Conservation (phyloP, 257 asterid genomes). For the Lantana camara region DNA sequence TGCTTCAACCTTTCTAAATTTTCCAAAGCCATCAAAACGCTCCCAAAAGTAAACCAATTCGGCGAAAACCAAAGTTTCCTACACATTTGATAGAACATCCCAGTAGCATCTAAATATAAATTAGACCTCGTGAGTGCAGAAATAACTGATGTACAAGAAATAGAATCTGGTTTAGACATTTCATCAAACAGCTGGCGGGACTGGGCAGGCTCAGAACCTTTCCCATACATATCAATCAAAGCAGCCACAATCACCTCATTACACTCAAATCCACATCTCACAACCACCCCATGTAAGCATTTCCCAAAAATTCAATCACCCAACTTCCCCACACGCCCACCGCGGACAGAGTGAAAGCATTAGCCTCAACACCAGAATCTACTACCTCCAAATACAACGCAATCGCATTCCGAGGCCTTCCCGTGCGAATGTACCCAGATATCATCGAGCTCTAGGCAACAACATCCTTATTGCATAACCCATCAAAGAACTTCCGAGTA, state of each 20-base stretch:
- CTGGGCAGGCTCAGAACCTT: no score
- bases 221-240: no score
- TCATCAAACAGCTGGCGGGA: no score
- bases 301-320: slow-evolving; percentile 45
- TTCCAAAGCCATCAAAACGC: slow-evolving; percentile 73
- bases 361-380: slow-evolving; percentile 51
- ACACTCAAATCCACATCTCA: slow-evolving; percentile 76
- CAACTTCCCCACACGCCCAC: slow-evolving; percentile 64
- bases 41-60: slow-evolving; percentile 75
- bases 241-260: no score
- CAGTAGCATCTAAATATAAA: slow-evolving; percentile 58
- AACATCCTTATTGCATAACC: slow-evolving; percentile 62
- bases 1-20: slow-evolving; percentile 70
- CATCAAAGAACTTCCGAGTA: slow-evolving; percentile 52
- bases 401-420: slow-evolving; percentile 49
- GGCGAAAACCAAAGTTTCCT: slow-evolving; percentile 43
- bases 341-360: slow-evolving; percentile 69
- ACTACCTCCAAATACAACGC: slow-evolving; percentile 50
- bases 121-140: no score
- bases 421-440: slow-evolving; percentile 66
- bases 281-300: slow-evolving; percentile 68
- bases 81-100: slow-evolving; percentile 51
- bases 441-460: slow-evolving; percentile 89
- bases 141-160: no score
- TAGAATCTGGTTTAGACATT: no score